phyloP scores from a whole-genome alignment of 2,329 filamentous ascomycete genomes.

The Ramularia collo-cygni region DNA sequence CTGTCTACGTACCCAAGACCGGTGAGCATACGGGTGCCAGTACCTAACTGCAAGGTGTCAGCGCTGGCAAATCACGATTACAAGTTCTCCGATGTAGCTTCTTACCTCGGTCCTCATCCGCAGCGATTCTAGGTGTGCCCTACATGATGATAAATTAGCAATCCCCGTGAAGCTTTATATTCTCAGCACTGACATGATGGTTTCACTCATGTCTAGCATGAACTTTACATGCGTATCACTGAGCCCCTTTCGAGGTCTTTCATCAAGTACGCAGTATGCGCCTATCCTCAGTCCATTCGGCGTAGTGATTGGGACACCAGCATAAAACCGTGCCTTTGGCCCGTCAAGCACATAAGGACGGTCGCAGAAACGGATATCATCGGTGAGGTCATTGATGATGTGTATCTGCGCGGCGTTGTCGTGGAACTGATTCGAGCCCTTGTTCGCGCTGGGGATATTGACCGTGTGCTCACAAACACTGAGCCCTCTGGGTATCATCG shows the following conservation, averaged over 20 bases:
- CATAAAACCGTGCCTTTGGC: slow-evolving; percentile 41
- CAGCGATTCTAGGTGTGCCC: slow-evolving; percentile 52
- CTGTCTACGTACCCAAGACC: slow-evolving; percentile 36
- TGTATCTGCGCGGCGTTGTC: slow-evolving; percentile 3
- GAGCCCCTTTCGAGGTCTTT: slow-evolving; percentile 46
- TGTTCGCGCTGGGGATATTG: slow-evolving; percentile 13
- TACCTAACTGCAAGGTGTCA: slow-evolving; percentile 31
- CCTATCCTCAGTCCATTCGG: slow-evolving; percentile 53
- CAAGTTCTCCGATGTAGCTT: too few species aligned
- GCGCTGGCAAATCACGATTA: too few species aligned
- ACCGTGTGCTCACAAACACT: slow-evolving; percentile 28
- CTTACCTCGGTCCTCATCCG: slow-evolving; percentile 41
- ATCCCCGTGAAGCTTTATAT: too few species aligned
- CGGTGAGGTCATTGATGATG: slow-evolving; percentile 22
- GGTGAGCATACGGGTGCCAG: slow-evolving; percentile 47
- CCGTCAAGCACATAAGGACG: slow-evolving; percentile 18
- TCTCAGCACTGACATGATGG: too few species aligned
- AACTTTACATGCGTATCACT: slow-evolving; percentile 45
- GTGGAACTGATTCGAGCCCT: slow-evolving; percentile 15
- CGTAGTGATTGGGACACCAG: slow-evolving; percentile 53
- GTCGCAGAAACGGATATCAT: slow-evolving; percentile 18
- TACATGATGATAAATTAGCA: too few species aligned
- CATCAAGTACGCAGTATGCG: slow-evolving; percentile 52
- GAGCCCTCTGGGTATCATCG: slow-evolving; percentile 23
- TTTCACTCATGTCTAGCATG: slow-evolving; percentile 49